Conservation (phyloP, 73 alveolate species). For the Uronychia setigera region DNA sequence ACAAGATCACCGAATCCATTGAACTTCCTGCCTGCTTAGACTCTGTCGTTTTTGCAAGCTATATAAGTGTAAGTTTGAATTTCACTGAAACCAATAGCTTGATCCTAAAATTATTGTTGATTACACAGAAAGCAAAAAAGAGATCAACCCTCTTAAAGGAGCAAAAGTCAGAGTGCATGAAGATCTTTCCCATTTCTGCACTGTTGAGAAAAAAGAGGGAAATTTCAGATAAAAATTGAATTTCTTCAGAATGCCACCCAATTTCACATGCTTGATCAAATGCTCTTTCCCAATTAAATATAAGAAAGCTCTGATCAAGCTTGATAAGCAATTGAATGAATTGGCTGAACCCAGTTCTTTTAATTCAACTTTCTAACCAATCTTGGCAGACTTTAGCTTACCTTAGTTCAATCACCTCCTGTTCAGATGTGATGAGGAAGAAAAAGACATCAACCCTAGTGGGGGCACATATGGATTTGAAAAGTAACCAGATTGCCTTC, state of each 20-base stretch:
- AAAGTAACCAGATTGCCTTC: not conserved
- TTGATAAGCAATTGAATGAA: constrained; percentile 12
- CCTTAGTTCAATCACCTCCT: constrained; percentile 44
- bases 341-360: not conserved
- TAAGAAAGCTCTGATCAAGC: not conserved
- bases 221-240: constrained; percentile 17
- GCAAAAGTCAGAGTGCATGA: constrained; percentile 14
- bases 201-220: constrained; percentile 15
- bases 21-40: constrained; percentile 60
- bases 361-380: not conserved
- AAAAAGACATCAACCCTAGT: constrained; percentile 71
- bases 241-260: constrained; percentile 54
- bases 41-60: constrained; percentile 27
- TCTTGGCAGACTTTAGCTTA: constrained; percentile 8
- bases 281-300: constrained; percentile 3
- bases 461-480: constrained; percentile 80
- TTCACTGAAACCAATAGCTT: not conserved
- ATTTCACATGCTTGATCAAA: constrained; percentile 32
- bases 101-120: not conserved
- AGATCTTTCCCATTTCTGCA: constrained; percentile 13
- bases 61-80: constrained; percentile 10
- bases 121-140: not conserved
- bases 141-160: constrained; percentile 9
- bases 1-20: constrained; percentile 23
- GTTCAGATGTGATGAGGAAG: constrained; percentile 86